Evolutionary conservation across 495 filamentous ascomycete species (phyloP).

Genomic region (Cercophora newfieldiana): DNA sequence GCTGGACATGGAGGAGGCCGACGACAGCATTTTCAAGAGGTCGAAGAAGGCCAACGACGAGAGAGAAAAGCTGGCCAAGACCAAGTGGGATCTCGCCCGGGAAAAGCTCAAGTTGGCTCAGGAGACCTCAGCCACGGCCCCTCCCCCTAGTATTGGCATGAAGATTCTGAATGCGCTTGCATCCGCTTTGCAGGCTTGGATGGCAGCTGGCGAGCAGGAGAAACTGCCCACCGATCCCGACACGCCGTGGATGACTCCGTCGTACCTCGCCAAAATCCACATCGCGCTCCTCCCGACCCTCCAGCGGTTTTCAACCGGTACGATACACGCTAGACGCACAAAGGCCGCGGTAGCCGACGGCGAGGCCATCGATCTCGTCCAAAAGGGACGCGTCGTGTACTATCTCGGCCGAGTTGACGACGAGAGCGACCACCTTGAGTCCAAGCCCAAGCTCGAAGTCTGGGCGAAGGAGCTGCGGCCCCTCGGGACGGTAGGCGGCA

Average conservation of each 20-base stretch:
- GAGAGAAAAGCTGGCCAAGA: not conserved
- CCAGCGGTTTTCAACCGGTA: not conserved
- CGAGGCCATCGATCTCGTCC: not conserved
- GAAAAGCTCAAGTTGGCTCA: not conserved
- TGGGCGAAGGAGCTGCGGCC: not conserved
- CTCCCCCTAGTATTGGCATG: not conserved
- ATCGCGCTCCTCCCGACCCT: conserved; percentile 38
- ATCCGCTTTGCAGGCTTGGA: no score
- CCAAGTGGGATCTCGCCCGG: not conserved
- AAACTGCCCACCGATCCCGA: no score
- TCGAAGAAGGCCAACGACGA: conserved; percentile 34
- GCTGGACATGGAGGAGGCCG: conserved; percentile 36
- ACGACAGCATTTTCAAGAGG: conserved; percentile 32
- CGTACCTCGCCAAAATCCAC: conserved; percentile 43
- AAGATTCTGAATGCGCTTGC: no score
- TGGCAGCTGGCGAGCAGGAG: no score
- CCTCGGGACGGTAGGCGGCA: not conserved
- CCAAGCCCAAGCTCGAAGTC: not conserved
- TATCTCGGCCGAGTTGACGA: not conserved
- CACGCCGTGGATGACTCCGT: conserved; percentile 14
- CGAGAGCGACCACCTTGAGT: not conserved
- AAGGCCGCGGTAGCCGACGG: conserved; percentile 7
- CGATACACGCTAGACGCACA: not conserved
- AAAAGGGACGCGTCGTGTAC: not conserved
- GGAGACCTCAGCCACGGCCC: not conserved